Conservation (phyloP, 2,329 filamentous ascomycete genomes). For the Neonectria faginata region DNA sequence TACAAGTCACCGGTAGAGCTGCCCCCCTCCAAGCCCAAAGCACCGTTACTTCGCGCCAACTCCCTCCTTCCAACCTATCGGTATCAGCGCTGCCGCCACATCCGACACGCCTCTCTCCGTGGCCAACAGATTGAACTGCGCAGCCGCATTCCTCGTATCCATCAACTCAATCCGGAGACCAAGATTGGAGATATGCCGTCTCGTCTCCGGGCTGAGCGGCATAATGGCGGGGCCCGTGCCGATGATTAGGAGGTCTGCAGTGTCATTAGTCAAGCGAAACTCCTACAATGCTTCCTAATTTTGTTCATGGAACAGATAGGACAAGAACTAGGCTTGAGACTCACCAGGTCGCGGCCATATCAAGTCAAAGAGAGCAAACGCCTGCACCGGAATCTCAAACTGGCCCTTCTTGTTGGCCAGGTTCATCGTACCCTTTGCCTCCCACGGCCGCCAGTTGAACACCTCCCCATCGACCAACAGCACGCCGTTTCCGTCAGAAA, state of each 20-base stretch:
- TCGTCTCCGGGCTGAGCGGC: conserved; percentile 81
- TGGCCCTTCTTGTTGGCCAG: conserved; percentile 83
- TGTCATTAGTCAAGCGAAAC: conserved; percentile 24
- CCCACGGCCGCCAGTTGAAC: conserved; percentile 90
- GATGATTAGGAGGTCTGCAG: conserved; percentile 85
- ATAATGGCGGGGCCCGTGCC: conserved; percentile 82
- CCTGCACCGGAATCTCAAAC: conserved; percentile 78
- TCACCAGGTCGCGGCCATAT: conserved; percentile 92
- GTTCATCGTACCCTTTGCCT: conserved; percentile 56
- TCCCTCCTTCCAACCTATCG: conserved; percentile 82
- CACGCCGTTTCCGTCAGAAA: conserved; percentile 76
- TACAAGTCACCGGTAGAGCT: conserved; percentile 19
- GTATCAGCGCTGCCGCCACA: conserved; percentile 88
- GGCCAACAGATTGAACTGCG: conserved; percentile 95
- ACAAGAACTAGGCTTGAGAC: neutral
- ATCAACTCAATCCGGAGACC: conserved; percentile 89
- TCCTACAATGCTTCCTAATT: neutral
- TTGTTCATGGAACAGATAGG: neutral
- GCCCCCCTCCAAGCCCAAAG: neutral
- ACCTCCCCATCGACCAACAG: conserved; percentile 88
- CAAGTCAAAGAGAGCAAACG: conserved; percentile 80
- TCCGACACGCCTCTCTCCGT: conserved; percentile 89
- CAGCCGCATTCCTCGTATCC: conserved; percentile 92
- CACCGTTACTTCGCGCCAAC: conserved; percentile 52
- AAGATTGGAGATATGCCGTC: conserved; percentile 76